Evolutionary conservation across 805 yeast genomes (phyloP).

Genomic region (Sugiyamaella americana): DNA sequence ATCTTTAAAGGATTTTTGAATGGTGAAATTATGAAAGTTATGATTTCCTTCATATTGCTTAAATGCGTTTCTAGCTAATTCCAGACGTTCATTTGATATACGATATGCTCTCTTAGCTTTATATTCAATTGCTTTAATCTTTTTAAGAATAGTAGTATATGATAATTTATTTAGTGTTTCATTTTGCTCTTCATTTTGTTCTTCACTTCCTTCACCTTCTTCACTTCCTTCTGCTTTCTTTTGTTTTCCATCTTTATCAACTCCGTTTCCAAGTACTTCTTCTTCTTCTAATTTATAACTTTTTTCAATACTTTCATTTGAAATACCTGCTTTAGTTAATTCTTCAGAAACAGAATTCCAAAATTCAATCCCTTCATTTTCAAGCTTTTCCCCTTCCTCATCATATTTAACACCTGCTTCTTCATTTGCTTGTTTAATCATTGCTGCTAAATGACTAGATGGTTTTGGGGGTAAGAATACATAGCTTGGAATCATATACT

Average conservation of each 20-base stretch:
- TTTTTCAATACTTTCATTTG: slow-evolving; percentile 20
- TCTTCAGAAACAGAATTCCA: slow-evolving; percentile 51
- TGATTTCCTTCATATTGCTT: slow-evolving; percentile 76
- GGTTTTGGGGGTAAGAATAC: slow-evolving; percentile 90
- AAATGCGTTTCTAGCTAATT: slow-evolving; percentile 61
- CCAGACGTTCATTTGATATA: slow-evolving; percentile 55
- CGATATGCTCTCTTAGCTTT: slow-evolving; percentile 63
- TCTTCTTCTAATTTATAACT: slow-evolving; percentile 14
- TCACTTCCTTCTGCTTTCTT: slow-evolving; percentile 34
- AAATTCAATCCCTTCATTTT: slow-evolving; percentile 61
- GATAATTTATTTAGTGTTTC: slow-evolving; percentile 4
- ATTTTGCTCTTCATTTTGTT: slow-evolving; percentile 6
- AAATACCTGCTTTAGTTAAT: slow-evolving; percentile 37
- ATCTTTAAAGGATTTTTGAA: slow-evolving; percentile 77
- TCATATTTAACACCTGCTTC: slow-evolving; percentile 51
- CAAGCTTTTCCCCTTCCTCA: slow-evolving; percentile 14
- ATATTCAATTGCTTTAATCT: slow-evolving; percentile 42
- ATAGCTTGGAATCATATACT: slow-evolving; percentile 87
- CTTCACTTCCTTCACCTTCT: slow-evolving; percentile 33
- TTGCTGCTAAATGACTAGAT: slow-evolving; percentile 53
- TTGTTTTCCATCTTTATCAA: slow-evolving; percentile 19
- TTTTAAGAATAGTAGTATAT: slow-evolving; percentile 1
- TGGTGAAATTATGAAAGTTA: slow-evolving; percentile 84
- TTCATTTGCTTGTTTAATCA: slow-evolving; percentile 46
- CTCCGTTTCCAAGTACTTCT: slow-evolving; percentile 11